Conservation (phyloP, 345 rosid species). For the Camelina laxa region DNA sequence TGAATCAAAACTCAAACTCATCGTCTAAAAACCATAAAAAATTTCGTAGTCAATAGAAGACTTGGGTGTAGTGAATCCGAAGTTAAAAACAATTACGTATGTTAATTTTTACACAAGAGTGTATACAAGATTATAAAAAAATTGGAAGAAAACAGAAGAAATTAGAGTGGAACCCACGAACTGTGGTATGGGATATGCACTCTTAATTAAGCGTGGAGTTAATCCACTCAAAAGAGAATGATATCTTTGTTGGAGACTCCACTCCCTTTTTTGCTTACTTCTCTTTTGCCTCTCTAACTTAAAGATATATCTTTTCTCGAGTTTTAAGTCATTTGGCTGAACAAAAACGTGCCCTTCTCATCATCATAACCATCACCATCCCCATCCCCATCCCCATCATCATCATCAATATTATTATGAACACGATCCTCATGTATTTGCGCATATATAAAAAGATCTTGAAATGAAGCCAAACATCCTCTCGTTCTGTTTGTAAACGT, state of each 20-base stretch:
- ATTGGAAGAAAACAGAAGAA: slow-evolving; percentile 19
- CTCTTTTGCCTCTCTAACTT: slow-evolving; percentile 28
- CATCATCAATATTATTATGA: slow-evolving; percentile 17
- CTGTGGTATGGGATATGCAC: slow-evolving; percentile 40
- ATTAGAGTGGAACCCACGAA: slow-evolving; percentile 33
- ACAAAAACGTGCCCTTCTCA: slow-evolving; percentile 22
- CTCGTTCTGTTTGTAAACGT: slow-evolving; percentile 6
- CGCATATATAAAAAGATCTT: slow-evolving; percentile 22
- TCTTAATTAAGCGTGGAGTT: slow-evolving; percentile 49
- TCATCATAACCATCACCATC: slow-evolving; percentile 23
- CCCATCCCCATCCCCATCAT: slow-evolving; percentile 17
- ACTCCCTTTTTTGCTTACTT: slow-evolving; percentile 24
- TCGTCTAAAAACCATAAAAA: not conserved
- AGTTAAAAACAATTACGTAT: not conserved
- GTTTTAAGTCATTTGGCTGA: slow-evolving; percentile 2
- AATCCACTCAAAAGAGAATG: slow-evolving; percentile 48
- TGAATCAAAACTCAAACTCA: not conserved
- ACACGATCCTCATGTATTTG: slow-evolving; percentile 31
- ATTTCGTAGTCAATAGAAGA: too few species aligned
- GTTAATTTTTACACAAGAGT: not conserved
- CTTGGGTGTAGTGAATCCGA: too few species aligned
- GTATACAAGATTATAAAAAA: not conserved
- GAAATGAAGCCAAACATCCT: slow-evolving; percentile 26
- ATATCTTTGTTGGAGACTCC: slow-evolving; percentile 49
- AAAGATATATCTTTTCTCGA: slow-evolving; percentile 14